Evolutionary conservation across 257 asterid species (phyloP).

Genomic region (Plantago ovata): DNA sequence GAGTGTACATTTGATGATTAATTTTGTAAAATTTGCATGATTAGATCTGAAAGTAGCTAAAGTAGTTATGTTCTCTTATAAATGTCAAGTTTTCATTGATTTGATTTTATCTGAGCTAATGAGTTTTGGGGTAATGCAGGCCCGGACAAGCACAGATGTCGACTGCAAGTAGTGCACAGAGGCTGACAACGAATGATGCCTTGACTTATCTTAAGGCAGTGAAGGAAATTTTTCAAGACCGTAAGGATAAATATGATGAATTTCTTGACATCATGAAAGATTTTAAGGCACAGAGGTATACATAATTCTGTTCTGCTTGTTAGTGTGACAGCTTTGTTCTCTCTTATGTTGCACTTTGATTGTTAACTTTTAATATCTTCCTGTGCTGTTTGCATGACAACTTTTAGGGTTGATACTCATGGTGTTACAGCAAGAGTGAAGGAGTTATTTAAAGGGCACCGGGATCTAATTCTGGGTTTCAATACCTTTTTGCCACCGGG

Average conservation of each 20-base stretch:
- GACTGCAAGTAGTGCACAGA: constrained; percentile 58
- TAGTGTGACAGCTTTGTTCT: constrained; percentile 4
- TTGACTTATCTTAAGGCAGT: constrained; percentile 72
- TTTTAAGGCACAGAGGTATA: constrained; percentile 83
- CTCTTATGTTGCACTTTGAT: constrained; percentile 11
- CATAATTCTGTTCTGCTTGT: constrained; percentile 1
- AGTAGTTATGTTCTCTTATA: not conserved
- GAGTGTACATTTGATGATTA: not conserved
- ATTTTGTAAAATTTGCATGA: not conserved
- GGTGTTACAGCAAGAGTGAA: constrained; percentile 74
- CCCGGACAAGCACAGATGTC: constrained; percentile 62
- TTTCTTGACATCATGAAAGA: constrained; percentile 96
- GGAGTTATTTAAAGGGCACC: constrained; percentile 77
- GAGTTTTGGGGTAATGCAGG: constrained; percentile 43
- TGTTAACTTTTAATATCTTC: constrained; percentile 1
- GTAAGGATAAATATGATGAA: constrained; percentile 67
- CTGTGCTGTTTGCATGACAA: constrained; percentile 23
- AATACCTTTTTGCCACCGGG: constrained; percentile 91
- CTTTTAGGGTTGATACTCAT: constrained; percentile 56
- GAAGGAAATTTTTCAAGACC: constrained; percentile 71
- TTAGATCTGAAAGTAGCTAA: too few relatives aligned
- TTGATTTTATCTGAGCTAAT: constrained; percentile 13
- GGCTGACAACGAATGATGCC: constrained; percentile 75
- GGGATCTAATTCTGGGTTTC: constrained; percentile 84
- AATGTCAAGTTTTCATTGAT: constrained; percentile 15